phyloP scores from a whole-genome alignment of 2,329 filamentous ascomycete species.

The Fusarium pseudograminearum region DNA sequence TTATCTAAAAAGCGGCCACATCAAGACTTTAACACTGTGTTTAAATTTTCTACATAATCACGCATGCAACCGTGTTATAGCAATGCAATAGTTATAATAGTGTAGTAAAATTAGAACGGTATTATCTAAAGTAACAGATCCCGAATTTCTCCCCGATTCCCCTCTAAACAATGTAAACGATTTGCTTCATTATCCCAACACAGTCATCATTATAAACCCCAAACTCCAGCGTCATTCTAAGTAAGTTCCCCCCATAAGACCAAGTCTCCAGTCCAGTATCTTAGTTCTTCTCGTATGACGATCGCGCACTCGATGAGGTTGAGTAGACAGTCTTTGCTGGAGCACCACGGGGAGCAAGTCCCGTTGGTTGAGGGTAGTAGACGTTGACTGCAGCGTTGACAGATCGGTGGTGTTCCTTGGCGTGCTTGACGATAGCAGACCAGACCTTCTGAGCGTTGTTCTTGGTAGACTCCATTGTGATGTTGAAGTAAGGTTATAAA shows the following conservation, averaged over 20 bases:
- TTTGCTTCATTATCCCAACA: not conserved
- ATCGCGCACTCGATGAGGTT: not conserved
- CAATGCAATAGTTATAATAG: too few relatives aligned
- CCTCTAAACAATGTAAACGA: accelerated
- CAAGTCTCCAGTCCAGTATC: accelerated
- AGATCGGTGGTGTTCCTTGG: constrained; percentile 15
- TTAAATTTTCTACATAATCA: not conserved
- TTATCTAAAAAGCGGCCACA: too few relatives aligned
- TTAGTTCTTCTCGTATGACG: not conserved
- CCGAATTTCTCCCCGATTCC: accelerated
- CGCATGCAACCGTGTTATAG: accelerated
- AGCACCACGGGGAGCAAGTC: not conserved
- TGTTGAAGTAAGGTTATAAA: too few relatives aligned
- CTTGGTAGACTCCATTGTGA: constrained; percentile 6
- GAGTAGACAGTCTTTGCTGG: not conserved
- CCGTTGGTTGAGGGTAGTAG: constrained; percentile 1
- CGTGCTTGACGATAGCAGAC: constrained; percentile 7
- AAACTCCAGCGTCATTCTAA: not conserved
- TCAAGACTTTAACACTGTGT: accelerated
- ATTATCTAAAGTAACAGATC: not conserved
- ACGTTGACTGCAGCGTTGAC: constrained; percentile 8
- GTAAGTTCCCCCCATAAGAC: too few relatives aligned
- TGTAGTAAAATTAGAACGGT: not conserved
- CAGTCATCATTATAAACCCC: not conserved
- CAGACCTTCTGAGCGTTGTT: not conserved